These are phyloP conservation scores for Spathaspora girioi DNA, from an alignment of 805 yeast genomes.

Conservation along the genomic window DNA sequence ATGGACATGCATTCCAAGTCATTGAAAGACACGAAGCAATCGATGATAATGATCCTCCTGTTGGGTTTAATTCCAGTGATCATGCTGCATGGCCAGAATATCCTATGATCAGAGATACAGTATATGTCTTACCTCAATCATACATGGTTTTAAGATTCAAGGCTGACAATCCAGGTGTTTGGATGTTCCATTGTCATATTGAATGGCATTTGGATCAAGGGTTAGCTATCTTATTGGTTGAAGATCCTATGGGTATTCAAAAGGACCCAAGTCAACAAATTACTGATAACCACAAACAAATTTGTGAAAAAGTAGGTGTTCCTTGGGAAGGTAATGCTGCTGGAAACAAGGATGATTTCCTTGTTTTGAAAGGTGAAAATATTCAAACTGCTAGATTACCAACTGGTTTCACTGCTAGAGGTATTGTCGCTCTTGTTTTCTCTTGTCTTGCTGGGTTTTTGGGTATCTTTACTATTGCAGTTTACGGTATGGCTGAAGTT, in stretches of 20 bases:
- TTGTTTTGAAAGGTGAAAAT: conserved; percentile 73
- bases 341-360: conserved; percentile 60
- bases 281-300: conserved; percentile 55
- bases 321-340: conserved; percentile 82
- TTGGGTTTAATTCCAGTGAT: conserved; percentile 36
- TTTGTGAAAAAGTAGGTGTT: conserved; percentile 58
- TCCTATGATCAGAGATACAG: conserved; percentile 71
- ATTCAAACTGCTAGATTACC: conserved; percentile 69
- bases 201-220: conserved; percentile 87
- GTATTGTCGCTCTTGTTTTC: conserved; percentile 91
- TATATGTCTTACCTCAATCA: conserved; percentile 63
- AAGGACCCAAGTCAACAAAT: conserved; percentile 43
- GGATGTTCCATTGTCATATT: conserved; percentile 92
- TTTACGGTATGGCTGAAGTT: conserved; percentile 85
- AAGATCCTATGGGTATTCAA: conserved; percentile 59
- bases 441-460: conserved; percentile 80
- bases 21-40: conserved; percentile 50
- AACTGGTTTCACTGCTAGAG: conserved; percentile 90
- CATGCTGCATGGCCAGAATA: conserved; percentile 47
- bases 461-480: conserved; percentile 71
- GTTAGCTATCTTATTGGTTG: conserved; percentile 65
- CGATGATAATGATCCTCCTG: conserved; percentile 52
- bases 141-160: conserved; percentile 68
- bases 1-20: conserved; percentile 69
- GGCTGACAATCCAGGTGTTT: conserved; percentile 88